These are phyloP conservation scores for Peniophora sp. DNA, from an alignment of 1,284 basidiomycete genomes.

Conservation along the genomic window DNA sequence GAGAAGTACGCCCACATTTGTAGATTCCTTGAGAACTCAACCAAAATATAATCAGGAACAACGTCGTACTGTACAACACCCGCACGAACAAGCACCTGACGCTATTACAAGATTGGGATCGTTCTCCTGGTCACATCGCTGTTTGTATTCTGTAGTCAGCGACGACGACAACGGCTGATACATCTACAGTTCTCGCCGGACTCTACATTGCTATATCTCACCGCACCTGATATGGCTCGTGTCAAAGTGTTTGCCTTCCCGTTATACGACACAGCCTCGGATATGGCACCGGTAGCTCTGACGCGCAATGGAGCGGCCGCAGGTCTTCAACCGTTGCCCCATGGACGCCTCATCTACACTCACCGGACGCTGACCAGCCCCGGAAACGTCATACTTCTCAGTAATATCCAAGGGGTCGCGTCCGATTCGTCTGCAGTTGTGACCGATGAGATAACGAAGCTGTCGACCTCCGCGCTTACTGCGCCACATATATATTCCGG, in stretches of 20 bases:
- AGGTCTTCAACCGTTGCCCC: slow-evolving; percentile 48
- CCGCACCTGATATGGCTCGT: slow-evolving; percentile 66
- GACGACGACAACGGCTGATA: neutral
- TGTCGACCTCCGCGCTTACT: neutral
- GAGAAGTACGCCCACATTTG: slow-evolving; percentile 41
- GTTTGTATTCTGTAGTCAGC: slow-evolving; percentile 29
- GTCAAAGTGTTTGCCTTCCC: slow-evolving; percentile 62
- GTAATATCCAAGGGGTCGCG: slow-evolving; percentile 22
- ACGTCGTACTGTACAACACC: slow-evolving; percentile 73
- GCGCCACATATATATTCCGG: neutral
- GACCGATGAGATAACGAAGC: neutral
- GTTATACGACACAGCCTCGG: slow-evolving; percentile 37
- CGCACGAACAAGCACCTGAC: slow-evolving; percentile 52
- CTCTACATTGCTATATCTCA: slow-evolving; percentile 63
- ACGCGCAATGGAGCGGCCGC: slow-evolving; percentile 48
- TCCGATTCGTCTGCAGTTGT: too few species aligned
- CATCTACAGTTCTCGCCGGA: slow-evolving; percentile 59
- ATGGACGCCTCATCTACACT: slow-evolving; percentile 57
- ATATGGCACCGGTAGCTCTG: slow-evolving; percentile 44
- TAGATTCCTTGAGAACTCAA: neutral
- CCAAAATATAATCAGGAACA: slow-evolving; percentile 32
- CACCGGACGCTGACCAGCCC: slow-evolving; percentile 63
- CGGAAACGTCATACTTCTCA: slow-evolving; percentile 62
- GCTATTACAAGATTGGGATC: slow-evolving; percentile 75
- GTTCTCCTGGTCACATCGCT: slow-evolving; percentile 53